A percentile compares a stretch with the other conserved stretches of the same genome.
Conservation (phyloP, 352 stramenopile species). For the Phytophthora syringae region DNA sequence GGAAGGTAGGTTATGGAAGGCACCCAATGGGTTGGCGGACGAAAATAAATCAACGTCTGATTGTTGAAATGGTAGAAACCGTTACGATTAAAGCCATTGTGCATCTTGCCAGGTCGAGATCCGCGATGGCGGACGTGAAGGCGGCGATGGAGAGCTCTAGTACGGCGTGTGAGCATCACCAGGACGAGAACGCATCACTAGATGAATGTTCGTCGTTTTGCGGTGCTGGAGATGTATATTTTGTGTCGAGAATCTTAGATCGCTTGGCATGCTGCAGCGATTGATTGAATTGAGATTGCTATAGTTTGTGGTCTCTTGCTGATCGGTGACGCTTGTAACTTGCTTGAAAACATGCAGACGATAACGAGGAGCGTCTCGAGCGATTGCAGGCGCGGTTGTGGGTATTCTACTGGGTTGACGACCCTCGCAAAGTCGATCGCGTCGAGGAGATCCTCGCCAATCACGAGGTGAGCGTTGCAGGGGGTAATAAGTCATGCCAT, state of each 20-base stretch:
- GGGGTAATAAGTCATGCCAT: neutral
- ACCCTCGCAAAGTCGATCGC: conserved; percentile 67
- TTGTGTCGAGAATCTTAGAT: neutral
- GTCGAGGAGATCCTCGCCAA: conserved; percentile 66
- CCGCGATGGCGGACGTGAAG: conserved; percentile 9
- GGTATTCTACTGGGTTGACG: conserved; percentile 77
- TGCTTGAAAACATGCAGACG: neutral
- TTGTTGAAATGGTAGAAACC: conserved; percentile 4
- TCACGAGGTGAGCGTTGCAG: conserved; percentile 38
- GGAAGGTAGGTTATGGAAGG: too few species aligned
- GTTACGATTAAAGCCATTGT: conserved; percentile 12
- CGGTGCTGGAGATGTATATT: neutral
- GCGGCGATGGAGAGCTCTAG: conserved; percentile 1
- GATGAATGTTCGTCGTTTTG: conserved; percentile 25
- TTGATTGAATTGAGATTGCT: conserved; percentile 9
- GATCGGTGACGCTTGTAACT: neutral
- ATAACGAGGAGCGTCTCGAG: conserved; percentile 21
- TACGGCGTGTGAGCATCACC: neutral
- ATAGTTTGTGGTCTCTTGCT: neutral
- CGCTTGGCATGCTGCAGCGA: neutral
- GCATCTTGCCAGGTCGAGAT: conserved; percentile 2
- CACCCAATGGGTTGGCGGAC: conserved; percentile 24
- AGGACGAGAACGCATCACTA: neutral
- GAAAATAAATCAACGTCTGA: neutral
- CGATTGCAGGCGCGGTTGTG: conserved; percentile 49